These are phyloP conservation scores for Lichtheimia hyalospora DNA, from an alignment of 371 early-diverging fungal species.

Conservation along the genomic window DNA sequence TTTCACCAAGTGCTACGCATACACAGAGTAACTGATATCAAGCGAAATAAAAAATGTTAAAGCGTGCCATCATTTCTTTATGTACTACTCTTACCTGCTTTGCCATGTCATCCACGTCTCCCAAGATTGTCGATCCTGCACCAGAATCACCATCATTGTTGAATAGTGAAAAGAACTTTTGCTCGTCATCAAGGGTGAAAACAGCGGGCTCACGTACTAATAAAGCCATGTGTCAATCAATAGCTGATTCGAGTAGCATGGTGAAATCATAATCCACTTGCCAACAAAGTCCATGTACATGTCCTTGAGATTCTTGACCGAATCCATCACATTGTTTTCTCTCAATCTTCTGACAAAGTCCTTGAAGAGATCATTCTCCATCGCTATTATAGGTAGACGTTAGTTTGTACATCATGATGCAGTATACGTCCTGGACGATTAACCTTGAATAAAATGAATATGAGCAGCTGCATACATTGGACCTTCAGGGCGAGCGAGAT, in stretches of 20 bases:
- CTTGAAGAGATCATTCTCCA: constrained; percentile 71
- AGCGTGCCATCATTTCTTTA: not conserved
- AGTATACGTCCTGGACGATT: not conserved
- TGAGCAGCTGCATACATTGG: constrained; percentile 81
- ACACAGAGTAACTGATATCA: constrained; percentile 61
- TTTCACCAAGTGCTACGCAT: constrained; percentile 78
- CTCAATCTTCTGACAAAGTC: constrained; percentile 51
- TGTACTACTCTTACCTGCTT: constrained; percentile 47
- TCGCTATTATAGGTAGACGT: not conserved
- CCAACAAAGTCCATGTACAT: constrained; percentile 72
- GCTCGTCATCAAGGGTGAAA: constrained; percentile 74
- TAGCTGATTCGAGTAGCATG: not conserved
- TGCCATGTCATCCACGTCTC: constrained; percentile 67
- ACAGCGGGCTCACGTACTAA: constrained; percentile 81
- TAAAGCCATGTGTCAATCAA: not conserved
- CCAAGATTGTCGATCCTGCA: constrained; percentile 43
- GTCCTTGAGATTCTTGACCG: constrained; percentile 71
- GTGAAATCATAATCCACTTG: constrained; percentile 21
- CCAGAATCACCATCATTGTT: constrained; percentile 33
- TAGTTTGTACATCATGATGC: not conserved
- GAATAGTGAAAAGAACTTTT: constrained; percentile 65
- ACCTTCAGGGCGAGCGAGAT: constrained; percentile 60
- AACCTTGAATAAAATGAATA: constrained; percentile 78
- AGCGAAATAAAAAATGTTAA: too few relatives aligned
- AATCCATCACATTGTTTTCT: constrained; percentile 53